Evolutionary conservation across 257 asterid genomes (phyloP), one percentile per base, ranked within the genome.

Genomic region (Solanum arcanum): DNA sequence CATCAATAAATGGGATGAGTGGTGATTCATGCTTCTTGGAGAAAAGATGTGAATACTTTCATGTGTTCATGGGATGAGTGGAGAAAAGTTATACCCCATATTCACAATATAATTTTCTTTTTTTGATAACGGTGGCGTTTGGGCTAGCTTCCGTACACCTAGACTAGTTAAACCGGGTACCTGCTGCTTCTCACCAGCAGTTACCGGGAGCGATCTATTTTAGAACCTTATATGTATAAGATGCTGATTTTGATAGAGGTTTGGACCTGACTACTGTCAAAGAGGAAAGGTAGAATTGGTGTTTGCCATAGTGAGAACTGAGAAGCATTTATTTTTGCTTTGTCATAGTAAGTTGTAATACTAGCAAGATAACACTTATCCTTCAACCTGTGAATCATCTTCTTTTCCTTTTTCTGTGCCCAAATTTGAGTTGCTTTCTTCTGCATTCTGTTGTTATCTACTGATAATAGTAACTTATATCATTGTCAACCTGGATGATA

Each of bases 1-100:
- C 76, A 88, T 93, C 90, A 94, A 89, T 86, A 91, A 91, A 89
- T 94, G 97, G 98, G 94, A 93, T 80, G 96, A 95, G 87, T 94
- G 98, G 98, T 95, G 72, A 91, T 84, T 74, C 82, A 74, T 39
- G 82, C 52, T 39, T 74, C 82, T 74, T 21, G 20, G 49, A 74
- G 52, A 49, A 20, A 81, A 49, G 46, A 72, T 46, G 42, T 78
- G 84, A 46, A 46, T 78, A 78, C 3, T 3, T 78, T 46, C 66
- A 27, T 78, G 64, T 78, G 64, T 27, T 78, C 27, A 78, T 44
- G 42, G 66, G 35, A 74, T 33, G 46, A 33, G 46, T 72, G 44
- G 46, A 74, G 56, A 49, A 49, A 81, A 81, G 46, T 47, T 81
- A 29, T 52, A 81, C 29, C 20, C 31, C 85, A 2, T 81, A 49